A percentile compares a stretch with the other conserved stretches of the same genome.
These are phyloP conservation scores for Rhizophora apiculata DNA, from an alignment of 345 rosid genomes.

Conservation along the genomic window DNA sequence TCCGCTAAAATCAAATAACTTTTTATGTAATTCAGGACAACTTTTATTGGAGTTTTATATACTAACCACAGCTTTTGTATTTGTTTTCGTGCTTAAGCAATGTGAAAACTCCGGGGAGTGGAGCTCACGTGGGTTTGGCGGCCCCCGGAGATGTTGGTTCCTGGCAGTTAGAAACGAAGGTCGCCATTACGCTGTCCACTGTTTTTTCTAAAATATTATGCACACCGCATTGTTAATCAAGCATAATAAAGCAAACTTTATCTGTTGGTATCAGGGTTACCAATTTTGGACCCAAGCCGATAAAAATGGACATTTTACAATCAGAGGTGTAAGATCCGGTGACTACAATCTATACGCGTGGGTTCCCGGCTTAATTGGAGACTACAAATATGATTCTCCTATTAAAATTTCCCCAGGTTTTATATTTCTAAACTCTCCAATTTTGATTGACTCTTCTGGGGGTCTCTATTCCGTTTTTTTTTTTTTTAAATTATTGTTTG, in stretches of 20 bases:
- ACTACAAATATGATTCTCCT: constrained; percentile 41
- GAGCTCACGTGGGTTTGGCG: constrained; percentile 78
- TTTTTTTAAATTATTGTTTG: not conserved
- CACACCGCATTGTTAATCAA: no score
- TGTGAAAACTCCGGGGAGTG: constrained; percentile 35
- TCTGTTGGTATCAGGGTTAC: constrained; percentile 42
- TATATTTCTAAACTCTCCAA: not conserved
- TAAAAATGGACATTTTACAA: constrained; percentile 51
- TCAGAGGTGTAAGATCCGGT: constrained; percentile 45
- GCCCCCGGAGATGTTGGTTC: constrained; percentile 71
- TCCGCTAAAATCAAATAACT: no score
- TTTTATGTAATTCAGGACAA: not conserved
- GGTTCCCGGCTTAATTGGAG: constrained; percentile 85
- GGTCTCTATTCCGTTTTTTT: not conserved
- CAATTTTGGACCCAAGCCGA: constrained; percentile 81
- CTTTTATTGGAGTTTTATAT: no score
- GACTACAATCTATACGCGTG: constrained; percentile 71
- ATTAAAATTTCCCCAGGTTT: constrained; percentile 54
- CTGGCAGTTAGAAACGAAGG: constrained; percentile 86
- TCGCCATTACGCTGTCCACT: not conserved
- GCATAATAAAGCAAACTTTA: not conserved
- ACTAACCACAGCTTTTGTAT: no score
- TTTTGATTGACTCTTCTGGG: no score
- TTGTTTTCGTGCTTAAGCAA: constrained; percentile 43
- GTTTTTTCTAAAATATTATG: not conserved